phyloP scores from a whole-genome alignment of 2,329 filamentous ascomycete species.

The Monosporascus sp. region DNA sequence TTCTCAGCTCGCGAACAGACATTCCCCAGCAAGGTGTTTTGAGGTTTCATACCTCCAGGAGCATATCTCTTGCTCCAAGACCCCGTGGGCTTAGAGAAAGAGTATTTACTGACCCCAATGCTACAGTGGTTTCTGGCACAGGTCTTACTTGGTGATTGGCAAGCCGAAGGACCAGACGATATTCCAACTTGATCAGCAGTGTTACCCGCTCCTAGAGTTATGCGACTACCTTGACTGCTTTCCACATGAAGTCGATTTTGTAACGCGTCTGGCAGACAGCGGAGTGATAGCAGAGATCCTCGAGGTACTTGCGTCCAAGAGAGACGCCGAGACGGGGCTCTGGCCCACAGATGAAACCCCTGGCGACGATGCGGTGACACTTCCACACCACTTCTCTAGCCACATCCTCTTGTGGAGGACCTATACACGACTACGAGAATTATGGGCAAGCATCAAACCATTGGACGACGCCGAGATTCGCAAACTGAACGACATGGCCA shows the following conservation, averaged over 20 bases:
- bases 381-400: conserved; percentile 13
- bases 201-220: conserved; percentile 16
- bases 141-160: conserved; percentile 15
- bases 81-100: no score
- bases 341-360: conserved; percentile 14
- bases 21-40: no score
- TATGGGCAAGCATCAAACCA: background rate
- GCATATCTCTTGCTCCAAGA: no score
- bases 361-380: conserved; percentile 9
- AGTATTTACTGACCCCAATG: no score
- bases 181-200: conserved; percentile 17
- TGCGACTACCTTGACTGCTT: conserved; percentile 11
- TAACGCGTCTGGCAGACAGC: conserved; percentile 3
- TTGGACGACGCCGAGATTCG: background rate
- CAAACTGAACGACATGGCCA: background rate
- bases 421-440: background rate
- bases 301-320: conserved; percentile 1
- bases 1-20: no score
- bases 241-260: background rate
- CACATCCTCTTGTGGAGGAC: conserved; percentile 15
- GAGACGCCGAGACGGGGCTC: conserved; percentile 4
- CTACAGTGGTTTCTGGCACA: conserved; percentile 9
- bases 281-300: conserved; percentile 5
- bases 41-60: no score
- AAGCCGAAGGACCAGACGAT: conserved; percentile 12